Evolutionary conservation across 2,329 filamentous ascomycete species (phyloP).

Genomic region (Orbilia javanica): DNA sequence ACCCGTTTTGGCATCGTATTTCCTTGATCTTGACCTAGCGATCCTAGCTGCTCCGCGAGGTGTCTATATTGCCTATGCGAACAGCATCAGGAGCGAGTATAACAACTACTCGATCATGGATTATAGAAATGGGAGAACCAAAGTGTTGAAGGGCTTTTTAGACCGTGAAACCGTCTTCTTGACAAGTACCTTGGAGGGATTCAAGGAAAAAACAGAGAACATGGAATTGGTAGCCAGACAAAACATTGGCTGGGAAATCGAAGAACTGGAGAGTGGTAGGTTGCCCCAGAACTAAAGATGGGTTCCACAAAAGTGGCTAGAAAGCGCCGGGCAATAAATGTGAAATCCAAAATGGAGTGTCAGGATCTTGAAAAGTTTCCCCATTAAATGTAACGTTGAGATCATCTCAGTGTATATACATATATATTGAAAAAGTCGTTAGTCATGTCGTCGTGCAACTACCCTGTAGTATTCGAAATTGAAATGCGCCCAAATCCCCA

Average conservation of each 20-base stretch:
- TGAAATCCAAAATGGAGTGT: not conserved
- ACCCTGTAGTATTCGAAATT: not conserved
- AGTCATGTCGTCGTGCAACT: conserved; percentile 15
- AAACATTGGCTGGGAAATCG: conserved; percentile 45
- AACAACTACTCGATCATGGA: conserved; percentile 29
- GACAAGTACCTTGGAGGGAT: not conserved
- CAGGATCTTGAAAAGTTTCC: not conserved
- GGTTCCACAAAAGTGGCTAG: not conserved
- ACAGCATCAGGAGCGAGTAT: conserved; percentile 49
- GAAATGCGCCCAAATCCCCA: not conserved
- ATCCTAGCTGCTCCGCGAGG: conserved; percentile 38
- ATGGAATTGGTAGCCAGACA: conserved; percentile 40
- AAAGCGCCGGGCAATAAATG: too few relatives aligned
- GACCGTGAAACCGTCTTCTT: conserved; percentile 37
- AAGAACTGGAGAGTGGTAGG: conserved; percentile 40
- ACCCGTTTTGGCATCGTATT: conserved; percentile 25
- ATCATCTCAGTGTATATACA: conserved; percentile 28
- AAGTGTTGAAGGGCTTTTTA: conserved; percentile 33
- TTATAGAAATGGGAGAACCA: conserved; percentile 32
- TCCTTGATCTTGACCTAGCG: conserved; percentile 50
- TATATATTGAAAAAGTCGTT: conserved; percentile 12
- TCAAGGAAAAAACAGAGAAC: not conserved
- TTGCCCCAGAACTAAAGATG: conserved; percentile 18
- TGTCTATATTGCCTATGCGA: conserved; percentile 25
- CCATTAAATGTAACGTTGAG: not conserved